These are phyloP conservation scores for Colletotrichum tamarilloi DNA, from an alignment of 2,329 filamentous ascomycete genomes.

Conservation along the genomic window DNA sequence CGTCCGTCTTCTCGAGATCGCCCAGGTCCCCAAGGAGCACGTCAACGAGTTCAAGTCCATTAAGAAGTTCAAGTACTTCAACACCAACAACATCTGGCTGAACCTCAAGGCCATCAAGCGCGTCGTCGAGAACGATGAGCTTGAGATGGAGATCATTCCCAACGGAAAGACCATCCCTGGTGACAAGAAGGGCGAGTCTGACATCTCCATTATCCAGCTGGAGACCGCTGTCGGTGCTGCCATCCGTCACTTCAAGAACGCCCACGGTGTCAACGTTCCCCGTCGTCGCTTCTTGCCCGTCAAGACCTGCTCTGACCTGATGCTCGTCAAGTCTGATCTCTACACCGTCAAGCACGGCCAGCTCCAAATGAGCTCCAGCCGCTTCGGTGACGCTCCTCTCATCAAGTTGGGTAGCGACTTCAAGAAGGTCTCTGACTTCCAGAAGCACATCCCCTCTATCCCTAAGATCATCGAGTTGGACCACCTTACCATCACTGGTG, in stretches of 20 bases:
- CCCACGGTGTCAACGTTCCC: constrained; percentile 98
- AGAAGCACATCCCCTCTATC: constrained; percentile 87
- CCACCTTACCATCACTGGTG: constrained; percentile 96
- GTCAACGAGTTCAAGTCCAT: constrained; percentile 99
- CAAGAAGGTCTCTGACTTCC: constrained; percentile 99
- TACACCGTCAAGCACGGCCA: constrained; percentile 99
- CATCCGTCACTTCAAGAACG: constrained; percentile 98
- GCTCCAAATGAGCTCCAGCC: constrained; percentile 94
- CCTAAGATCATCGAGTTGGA: constrained; percentile 92
- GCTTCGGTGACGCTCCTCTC: constrained; percentile 94
- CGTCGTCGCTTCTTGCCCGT: constrained; percentile 98
- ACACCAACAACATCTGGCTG: constrained; percentile 99
- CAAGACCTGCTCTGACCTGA: constrained; percentile 99
- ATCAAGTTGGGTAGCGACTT: constrained; percentile 99
- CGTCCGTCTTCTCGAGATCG: constrained; percentile 96
- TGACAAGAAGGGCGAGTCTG: constrained; percentile 99
- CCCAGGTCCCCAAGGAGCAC: constrained; percentile 99
- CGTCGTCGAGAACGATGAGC: constrained; percentile 97
- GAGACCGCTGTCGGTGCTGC: constrained; percentile 98
- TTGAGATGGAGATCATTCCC: constrained; percentile 99
- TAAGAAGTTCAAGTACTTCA: constrained; percentile 99
- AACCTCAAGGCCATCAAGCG: constrained; percentile 98
- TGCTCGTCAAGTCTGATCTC: constrained; percentile 99
- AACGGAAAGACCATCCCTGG: constrained; percentile 99
- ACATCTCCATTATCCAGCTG: constrained; percentile 96